These are phyloP conservation scores for Aspergillus olivimuriae DNA, from an alignment of 495 filamentous ascomycete genomes.

Conservation along the genomic window DNA sequence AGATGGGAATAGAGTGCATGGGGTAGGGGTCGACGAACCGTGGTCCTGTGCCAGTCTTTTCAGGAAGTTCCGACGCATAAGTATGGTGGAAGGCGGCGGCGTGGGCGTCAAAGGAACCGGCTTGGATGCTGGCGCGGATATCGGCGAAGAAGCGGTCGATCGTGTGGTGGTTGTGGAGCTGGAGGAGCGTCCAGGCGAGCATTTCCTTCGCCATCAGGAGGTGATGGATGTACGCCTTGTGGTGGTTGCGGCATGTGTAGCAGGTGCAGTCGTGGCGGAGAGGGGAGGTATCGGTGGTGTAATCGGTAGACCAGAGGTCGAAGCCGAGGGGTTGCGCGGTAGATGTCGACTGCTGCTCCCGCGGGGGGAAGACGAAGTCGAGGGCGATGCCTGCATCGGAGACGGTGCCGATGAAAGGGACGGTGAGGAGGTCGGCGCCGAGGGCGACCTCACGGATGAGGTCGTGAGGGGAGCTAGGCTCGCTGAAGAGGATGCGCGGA, in stretches of 20 bases:
- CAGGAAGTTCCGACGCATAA: slow-evolving; percentile 66
- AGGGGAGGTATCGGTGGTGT: slow-evolving; percentile 53
- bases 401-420: slow-evolving; percentile 62
- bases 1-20: no score
- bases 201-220: slow-evolving; percentile 86
- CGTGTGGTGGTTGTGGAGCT: slow-evolving; percentile 79
- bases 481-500: slow-evolving; percentile 66
- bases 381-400: slow-evolving; percentile 87
- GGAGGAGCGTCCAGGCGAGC: slow-evolving; percentile 89
- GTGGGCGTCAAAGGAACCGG: slow-evolving; percentile 58
- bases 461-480: slow-evolving; percentile 62
- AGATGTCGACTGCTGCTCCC: slow-evolving; percentile 10
- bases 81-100: slow-evolving; percentile 44
- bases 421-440: slow-evolving; percentile 73
- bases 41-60: slow-evolving; percentile 69
- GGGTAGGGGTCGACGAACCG: slow-evolving; percentile 40
- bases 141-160: slow-evolving; percentile 66
- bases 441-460: slow-evolving; percentile 65
- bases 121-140: slow-evolving; percentile 55
- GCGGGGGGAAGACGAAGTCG: slow-evolving; percentile 63
- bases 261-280: slow-evolving; percentile 61
- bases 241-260: slow-evolving; percentile 79
- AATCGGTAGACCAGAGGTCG: slow-evolving; percentile 61
- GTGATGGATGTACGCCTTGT: slow-evolving; percentile 81
- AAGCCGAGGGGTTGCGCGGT: slow-evolving; percentile 60